Base-by-base conservation (phyloP, 495 filamentous ascomycete genomes). In the Hypoxylon rickii region DNA sequence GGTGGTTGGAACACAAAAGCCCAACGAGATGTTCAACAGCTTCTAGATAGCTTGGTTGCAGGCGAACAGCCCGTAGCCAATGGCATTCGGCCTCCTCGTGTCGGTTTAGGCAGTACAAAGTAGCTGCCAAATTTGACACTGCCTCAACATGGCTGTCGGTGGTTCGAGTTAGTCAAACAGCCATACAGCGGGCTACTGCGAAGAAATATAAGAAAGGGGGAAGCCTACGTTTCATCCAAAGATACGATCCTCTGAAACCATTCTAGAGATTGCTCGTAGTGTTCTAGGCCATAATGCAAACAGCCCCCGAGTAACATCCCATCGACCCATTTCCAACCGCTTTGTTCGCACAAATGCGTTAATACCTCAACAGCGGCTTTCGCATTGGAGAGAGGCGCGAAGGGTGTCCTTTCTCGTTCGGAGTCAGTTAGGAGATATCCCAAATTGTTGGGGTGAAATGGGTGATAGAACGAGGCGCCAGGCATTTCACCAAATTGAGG, bases 1-100 rank as follows among this genome's bases (percentile, higher is more conserved):
- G 82, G 45, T 94, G 86, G 40, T 84, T 88, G 47, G 83, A 86
- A 69, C 90, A 96, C 17, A 97, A 70, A 22, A 99, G 76, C 4
- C 92, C 90, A 21, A 97, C 87, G 2, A 99, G 80, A 77, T 97
- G 94, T 68, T 99, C 94, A 12, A 95, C 92, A 11, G 94, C 95
- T 75, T 99, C 94, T 56, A 99, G 89, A 72, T 94, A 96, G 69
- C 86, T 90, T 1, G 94, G 94, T 3, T 90, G 85, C 36, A 89
- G 75, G 60, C 84, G 89, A 24, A 99, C 85, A 12, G 90, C 90
- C 44, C 83, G 84, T 42, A 87, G 71, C 95, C 94, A 99, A 67
- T 95, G 80, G 45, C 86, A 78, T 67, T 95, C 86, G 12, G 94
- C 94, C 53, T 99, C 92, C 38, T 89, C 84, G 21, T 86, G 85